Conservation (phyloP, 2,329 filamentous ascomycete species). For the Cladosporium oxysporum region DNA sequence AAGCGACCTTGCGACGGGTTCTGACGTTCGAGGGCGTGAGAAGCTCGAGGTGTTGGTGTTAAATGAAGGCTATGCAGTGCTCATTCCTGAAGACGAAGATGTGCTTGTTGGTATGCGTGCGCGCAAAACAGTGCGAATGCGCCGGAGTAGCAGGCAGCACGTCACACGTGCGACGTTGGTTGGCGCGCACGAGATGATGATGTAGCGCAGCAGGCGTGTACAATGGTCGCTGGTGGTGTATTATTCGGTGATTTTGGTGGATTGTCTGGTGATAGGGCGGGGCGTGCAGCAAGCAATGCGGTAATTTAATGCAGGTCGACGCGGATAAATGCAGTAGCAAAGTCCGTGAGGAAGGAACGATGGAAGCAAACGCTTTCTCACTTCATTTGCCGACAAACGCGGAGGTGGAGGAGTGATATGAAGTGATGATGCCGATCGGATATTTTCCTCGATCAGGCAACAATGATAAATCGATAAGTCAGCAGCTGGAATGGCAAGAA, state of each 20-base stretch:
- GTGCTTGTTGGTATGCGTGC: background rate
- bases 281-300: background rate
- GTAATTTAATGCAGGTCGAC: background rate
- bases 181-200: background rate
- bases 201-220: background rate
- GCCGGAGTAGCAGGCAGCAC: background rate
- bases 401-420: background rate
- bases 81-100: background rate
- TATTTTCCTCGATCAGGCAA: no score
- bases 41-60: background rate
- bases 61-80: background rate
- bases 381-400: slow-evolving; percentile 6
- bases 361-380: background rate
- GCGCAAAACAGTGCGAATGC: background rate
- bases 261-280: background rate
- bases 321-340: slow-evolving; percentile 6
- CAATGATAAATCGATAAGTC: background rate
- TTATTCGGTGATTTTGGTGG: background rate
- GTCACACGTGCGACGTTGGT: slow-evolving; percentile 7
- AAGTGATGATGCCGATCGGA: no score
- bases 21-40: background rate
- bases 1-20: background rate
- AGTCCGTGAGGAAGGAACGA: background rate
- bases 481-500: background rate
- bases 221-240: background rate